Evolutionary conservation across 306 rosid genomes (phyloP), one percentile per base, ranked within the genome.

Genomic region (Amphicarpaea edgeworthii): DNA sequence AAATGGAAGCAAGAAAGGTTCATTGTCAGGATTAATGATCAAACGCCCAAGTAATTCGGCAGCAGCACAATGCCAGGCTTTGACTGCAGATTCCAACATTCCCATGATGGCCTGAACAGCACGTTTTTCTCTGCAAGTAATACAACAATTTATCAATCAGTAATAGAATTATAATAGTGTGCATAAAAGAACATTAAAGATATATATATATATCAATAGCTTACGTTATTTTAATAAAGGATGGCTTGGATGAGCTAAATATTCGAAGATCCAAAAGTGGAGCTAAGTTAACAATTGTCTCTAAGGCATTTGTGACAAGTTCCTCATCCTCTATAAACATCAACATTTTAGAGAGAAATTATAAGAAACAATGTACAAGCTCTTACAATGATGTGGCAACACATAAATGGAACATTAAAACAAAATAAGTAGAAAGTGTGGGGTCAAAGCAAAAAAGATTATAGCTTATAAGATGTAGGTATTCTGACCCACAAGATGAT

Each of bases 31-130:
- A 86, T 90, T 92, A 79, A 96, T 92, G 72, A 92, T 83, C 86
- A 96, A 84, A 73, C 99, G 99, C 71, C 98, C 99, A 23, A 96
- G 92, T 78, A 96, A 82, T 84, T 96, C 99, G 12, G 98, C 97
- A 63, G 97, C 91, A 30, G 93, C 92, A 82, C 99, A 92, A 79
- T 92, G 96, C 99, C 99, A 96, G 58, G 91, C 93, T 87, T 88
- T 96, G 73, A 92, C 91, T 1, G 91, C 26, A 75, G 97, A 92
- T 63, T 85, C 97, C 73, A 96, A 80, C 88, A 96, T 88, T 37
- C 99, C 98, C 93, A 96, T 88, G 80, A 96, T 89, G 61, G 96
- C 98, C 91, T 88, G 85, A 75, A 89, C 89, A 34, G 98, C 98
- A 49, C 93, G 92, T 75, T 92, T 96, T 68, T 88, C 99, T 79